Conservation (phyloP, 441 rosid species). For the Erysimum cheiri region DNA sequence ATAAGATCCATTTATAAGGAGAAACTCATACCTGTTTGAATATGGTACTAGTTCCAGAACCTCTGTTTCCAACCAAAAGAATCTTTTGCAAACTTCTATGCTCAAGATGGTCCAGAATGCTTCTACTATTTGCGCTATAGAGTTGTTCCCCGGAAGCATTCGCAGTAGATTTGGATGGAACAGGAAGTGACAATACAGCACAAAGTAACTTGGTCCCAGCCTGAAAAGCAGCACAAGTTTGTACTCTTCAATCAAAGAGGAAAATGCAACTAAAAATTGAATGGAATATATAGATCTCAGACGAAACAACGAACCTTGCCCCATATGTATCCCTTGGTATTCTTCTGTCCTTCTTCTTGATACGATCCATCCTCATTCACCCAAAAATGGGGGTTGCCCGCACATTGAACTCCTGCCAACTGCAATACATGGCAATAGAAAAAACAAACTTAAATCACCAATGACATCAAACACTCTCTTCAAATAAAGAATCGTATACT, state of each 20-base stretch:
- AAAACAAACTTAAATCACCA: background rate
- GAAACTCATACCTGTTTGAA: conserved; percentile 82
- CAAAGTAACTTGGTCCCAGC: conserved; percentile 83
- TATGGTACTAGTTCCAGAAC: conserved; percentile 95
- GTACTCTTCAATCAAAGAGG: conserved; percentile 15
- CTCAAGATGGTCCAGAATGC: conserved; percentile 71
- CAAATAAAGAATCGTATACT: conserved; percentile 26
- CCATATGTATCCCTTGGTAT: conserved; percentile 88
- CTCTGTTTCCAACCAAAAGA: conserved; percentile 80
- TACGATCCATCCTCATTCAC: conserved; percentile 93
- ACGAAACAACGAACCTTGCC: conserved; percentile 68
- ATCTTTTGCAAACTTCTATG: conserved; percentile 67
- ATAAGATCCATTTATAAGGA: background rate
- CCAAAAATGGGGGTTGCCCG: conserved; percentile 98
- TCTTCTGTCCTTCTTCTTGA: conserved; percentile 93
- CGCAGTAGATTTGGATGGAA: conserved; percentile 64
- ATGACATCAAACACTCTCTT: conserved; percentile 27
- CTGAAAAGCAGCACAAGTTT: conserved; percentile 50
- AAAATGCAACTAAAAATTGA: background rate
- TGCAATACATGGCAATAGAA: conserved; percentile 43
- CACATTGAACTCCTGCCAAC: conserved; percentile 96
- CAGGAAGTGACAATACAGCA: conserved; percentile 79
- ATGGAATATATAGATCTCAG: conserved; percentile 5
- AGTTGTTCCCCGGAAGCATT: conserved; percentile 59
- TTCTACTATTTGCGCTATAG: conserved; percentile 57